These are phyloP conservation scores for Halophytophthora batemanensis DNA, from an alignment of 352 stramenopile species.

Conservation along the genomic window DNA sequence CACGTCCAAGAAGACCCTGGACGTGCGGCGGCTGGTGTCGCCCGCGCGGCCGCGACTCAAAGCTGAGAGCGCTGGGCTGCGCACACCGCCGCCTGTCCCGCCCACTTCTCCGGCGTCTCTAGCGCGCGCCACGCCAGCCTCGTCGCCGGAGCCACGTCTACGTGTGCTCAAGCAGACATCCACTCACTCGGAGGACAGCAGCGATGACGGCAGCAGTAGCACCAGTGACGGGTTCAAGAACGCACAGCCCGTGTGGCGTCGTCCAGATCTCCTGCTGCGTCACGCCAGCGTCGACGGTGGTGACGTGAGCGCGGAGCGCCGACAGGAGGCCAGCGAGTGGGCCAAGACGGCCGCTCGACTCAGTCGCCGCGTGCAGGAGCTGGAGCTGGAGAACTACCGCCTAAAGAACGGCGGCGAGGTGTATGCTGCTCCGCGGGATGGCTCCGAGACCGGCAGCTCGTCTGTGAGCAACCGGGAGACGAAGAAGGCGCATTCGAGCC, in stretches of 20 bases:
- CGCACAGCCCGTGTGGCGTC: conserved; percentile 1
- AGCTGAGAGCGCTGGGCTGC: neutral
- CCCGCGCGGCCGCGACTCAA: conserved; percentile 25
- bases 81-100: conserved; percentile 11
- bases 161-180: conserved; percentile 6
- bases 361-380: conserved; percentile 57
- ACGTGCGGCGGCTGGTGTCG: conserved; percentile 56
- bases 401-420: conserved; percentile 30
- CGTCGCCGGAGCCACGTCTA: conserved; percentile 5
- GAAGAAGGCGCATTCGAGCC: conserved; percentile 8
- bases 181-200: conserved; percentile 5
- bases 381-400: conserved; percentile 61
- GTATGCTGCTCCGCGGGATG: too few species aligned
- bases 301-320: conserved; percentile 4
- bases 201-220: conserved; percentile 15
- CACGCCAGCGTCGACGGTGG: conserved; percentile 3
- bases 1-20: conserved; percentile 46
- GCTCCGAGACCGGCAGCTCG: neutral
- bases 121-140: conserved; percentile 9
- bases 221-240: conserved; percentile 9
- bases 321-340: conserved; percentile 42
- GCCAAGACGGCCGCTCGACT: conserved; percentile 46
- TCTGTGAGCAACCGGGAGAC: conserved; percentile 3
- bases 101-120: conserved; percentile 18
- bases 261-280: conserved; percentile 12